A percentile compares a stretch with the other conserved stretches of the same genome.
Evolutionary conservation across 495 filamentous ascomycete species (phyloP).

Genomic region (Penicillium tannophilum): DNA sequence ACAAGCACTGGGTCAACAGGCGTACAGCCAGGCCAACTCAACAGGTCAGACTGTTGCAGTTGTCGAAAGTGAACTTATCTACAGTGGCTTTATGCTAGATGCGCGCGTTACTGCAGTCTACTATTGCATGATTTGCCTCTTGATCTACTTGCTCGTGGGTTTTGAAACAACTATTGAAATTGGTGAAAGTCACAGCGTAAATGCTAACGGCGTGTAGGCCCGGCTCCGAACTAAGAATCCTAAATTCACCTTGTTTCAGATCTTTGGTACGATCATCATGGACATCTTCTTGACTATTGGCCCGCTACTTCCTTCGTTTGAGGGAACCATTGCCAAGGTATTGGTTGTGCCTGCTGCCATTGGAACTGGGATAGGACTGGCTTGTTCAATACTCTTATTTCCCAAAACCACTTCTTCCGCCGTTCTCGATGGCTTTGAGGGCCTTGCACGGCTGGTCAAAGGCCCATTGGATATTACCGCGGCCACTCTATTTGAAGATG

Average conservation of each 20-base stretch:
- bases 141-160: conserved; percentile 41
- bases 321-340: conserved; percentile 39
- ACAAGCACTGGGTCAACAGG: conserved; percentile 34
- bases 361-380: conserved; percentile 42
- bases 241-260: conserved; percentile 34
- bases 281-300: conserved; percentile 39
- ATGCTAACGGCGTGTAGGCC: conserved; percentile 21
- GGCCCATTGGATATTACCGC: conserved; percentile 30
- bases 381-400: conserved; percentile 41
- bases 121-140: conserved; percentile 37
- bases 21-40: conserved; percentile 34
- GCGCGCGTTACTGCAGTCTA: conserved; percentile 39
- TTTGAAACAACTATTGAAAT: not conserved
- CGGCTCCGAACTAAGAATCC: conserved; percentile 43
- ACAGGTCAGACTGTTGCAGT: conserved; percentile 28
- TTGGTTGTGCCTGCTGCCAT: conserved; percentile 40
- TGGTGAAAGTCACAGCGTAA: not conserved
- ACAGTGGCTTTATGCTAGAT: conserved; percentile 44
- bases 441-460: conserved; percentile 32
- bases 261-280: conserved; percentile 43
- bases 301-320: conserved; percentile 40
- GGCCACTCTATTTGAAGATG: conserved; percentile 17
- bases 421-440: conserved; percentile 38
- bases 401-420: conserved; percentile 42
- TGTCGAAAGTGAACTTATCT: conserved; percentile 32